Percentiles rank a stretch among this genome's conserved stretches.
These are phyloP conservation scores for Nasturtium officinale DNA, from an alignment of 345 rosid species.

Conservation along the genomic window DNA sequence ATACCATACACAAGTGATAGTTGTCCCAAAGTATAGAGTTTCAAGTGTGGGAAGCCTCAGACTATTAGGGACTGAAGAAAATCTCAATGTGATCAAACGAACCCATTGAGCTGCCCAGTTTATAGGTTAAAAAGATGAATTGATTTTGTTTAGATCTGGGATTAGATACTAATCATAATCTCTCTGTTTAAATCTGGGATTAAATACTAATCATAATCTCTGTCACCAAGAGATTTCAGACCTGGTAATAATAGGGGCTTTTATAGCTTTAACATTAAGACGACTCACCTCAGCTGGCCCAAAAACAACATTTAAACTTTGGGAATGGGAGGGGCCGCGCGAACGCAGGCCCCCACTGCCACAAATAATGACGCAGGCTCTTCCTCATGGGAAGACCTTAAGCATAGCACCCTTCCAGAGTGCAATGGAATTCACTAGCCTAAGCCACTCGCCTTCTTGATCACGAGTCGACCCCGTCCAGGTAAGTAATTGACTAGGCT, in stretches of 20 bases:
- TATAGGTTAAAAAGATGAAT: too few species aligned
- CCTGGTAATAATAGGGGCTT: too few species aligned
- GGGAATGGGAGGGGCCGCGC: background rate
- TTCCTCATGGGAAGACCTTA: background rate
- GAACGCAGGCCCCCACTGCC: background rate
- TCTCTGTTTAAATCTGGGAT: too few species aligned
- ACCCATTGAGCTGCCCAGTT: too few species aligned
- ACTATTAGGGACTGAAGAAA: background rate
- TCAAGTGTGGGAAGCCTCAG: background rate
- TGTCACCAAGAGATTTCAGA: too few species aligned
- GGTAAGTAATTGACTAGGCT: accelerated
- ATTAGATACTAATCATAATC: too few species aligned
- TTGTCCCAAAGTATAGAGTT: background rate
- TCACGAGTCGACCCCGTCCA: background rate
- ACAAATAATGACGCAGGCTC: constrained; percentile 1
- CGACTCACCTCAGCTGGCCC: too few species aligned
- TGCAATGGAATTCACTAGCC: background rate
- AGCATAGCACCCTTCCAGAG: background rate
- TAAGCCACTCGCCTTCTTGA: background rate
- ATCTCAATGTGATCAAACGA: background rate
- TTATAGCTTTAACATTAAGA: too few species aligned
- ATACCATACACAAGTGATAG: too few species aligned
- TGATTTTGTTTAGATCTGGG: too few species aligned
- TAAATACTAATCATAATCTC: too few species aligned
- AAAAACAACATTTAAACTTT: background rate